These are phyloP conservation scores for Coemansia sp. DNA, from an alignment of 192 early-diverging fungal genomes.

Conservation along the genomic window DNA sequence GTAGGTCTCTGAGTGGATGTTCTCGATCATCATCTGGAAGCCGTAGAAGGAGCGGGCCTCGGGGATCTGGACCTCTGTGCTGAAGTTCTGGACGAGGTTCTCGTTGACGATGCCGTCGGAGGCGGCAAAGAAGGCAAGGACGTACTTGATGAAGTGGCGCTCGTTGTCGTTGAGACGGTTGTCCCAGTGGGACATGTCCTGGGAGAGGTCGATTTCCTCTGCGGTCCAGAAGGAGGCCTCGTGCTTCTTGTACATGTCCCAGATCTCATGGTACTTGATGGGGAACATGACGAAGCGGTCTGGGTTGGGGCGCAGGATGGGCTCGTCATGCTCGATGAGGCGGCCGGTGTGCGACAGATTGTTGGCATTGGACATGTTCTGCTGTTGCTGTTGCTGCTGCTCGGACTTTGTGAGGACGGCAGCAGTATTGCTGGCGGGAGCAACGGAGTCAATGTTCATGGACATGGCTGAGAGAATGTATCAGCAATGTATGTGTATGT, in stretches of 20 bases:
- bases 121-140: slow-evolving; percentile 94
- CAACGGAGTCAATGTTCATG: slow-evolving; percentile 35
- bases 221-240: slow-evolving; percentile 97
- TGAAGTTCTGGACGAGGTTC: slow-evolving; percentile 88
- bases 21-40: slow-evolving; percentile 99
- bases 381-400: slow-evolving; percentile 30
- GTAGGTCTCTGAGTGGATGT: slow-evolving; percentile 95
- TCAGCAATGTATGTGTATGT: neutral
- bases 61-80: slow-evolving; percentile 88
- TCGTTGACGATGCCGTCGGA: slow-evolving; percentile 97
- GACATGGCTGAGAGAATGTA: neutral
- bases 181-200: slow-evolving; percentile 90
- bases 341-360: slow-evolving; percentile 41
- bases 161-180: slow-evolving; percentile 78
- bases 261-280: slow-evolving; percentile 92
- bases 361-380: no score
- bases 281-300: slow-evolving; percentile 90
- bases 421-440: slow-evolving; percentile 10
- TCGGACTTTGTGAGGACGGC: slow-evolving; percentile 25
- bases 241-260: slow-evolving; percentile 98
- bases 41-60: slow-evolving; percentile 94
- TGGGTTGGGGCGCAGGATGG: slow-evolving; percentile 66
- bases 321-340: slow-evolving; percentile 50
- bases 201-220: slow-evolving; percentile 91
- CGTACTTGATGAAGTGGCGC: slow-evolving; percentile 86